phyloP scores from a whole-genome alignment of 169 alveolate genomes.

The Cryptosporidium canis region DNA sequence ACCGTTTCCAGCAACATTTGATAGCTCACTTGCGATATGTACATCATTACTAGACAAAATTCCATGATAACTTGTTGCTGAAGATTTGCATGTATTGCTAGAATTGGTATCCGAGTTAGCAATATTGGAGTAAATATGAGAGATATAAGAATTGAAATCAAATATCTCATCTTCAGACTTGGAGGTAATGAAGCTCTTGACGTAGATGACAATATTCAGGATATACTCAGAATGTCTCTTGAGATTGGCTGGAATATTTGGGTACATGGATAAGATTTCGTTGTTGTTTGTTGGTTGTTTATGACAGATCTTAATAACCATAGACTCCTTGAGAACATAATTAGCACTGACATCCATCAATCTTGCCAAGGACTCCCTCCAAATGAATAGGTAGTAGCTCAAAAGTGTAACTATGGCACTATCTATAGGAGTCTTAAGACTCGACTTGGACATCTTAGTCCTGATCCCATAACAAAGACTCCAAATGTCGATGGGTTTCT shows the following conservation, averaged over 20 bases:
- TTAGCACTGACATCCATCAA: constrained; percentile 23
- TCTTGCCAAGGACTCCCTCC: constrained; percentile 58
- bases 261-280: constrained; percentile 7
- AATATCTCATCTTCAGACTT: constrained; percentile 30
- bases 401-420: constrained; percentile 3
- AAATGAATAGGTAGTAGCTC: constrained; percentile 1
- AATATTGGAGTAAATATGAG: constrained; percentile 50
- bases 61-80: neutral
- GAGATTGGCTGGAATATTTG: constrained; percentile 15
- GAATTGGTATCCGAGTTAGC: neutral
- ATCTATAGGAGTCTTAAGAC: constrained; percentile 18
- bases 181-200: constrained; percentile 1
- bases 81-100: neutral
- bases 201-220: neutral
- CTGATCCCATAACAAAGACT: neutral
- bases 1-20: too few species aligned
- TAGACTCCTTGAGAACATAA: constrained; percentile 49
- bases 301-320: neutral
- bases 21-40: too few species aligned
- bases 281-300: constrained; percentile 31
- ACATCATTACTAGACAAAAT: neutral
- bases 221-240: constrained; percentile 41
- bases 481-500: constrained; percentile 57
- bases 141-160: constrained; percentile 35
- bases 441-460: neutral